Evolutionary conservation across 768 basidiomycete species (phyloP).

Genomic region (Lactarius sanguifluus): DNA sequence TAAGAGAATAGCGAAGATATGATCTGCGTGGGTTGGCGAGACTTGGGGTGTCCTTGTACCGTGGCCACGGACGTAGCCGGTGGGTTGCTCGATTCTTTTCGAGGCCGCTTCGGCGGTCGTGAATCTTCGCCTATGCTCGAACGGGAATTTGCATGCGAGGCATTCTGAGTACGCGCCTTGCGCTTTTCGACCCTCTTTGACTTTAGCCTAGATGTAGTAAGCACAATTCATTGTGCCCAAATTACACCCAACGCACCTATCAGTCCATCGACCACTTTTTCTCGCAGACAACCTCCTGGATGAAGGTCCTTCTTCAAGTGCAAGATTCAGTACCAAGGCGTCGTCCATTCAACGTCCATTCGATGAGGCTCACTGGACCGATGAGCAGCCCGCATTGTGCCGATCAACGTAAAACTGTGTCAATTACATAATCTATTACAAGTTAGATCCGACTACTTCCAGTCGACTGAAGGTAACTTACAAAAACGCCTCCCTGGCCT

Average conservation of each 20-base stretch:
- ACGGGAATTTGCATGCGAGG: background rate
- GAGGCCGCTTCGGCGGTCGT: slow-evolving; percentile 26
- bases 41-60: slow-evolving; percentile 4
- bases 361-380: too few relatives aligned
- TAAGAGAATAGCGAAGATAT: slow-evolving; percentile 73
- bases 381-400: background rate
- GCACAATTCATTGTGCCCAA: background rate
- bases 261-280: slow-evolving; percentile 30
- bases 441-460: too few relatives aligned
- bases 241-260: slow-evolving; percentile 23
- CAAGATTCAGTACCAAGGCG: slow-evolving; percentile 27
- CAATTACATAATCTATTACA: background rate
- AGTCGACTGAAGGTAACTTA: too few relatives aligned
- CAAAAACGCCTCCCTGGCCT: too few relatives aligned
- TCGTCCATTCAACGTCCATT: slow-evolving; percentile 26
- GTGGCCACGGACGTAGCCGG: background rate
- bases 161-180: slow-evolving; percentile 12
- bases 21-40: slow-evolving; percentile 24
- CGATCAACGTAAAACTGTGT: background rate
- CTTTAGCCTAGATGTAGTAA: slow-evolving; percentile 24
- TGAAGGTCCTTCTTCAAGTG: slow-evolving; percentile 20
- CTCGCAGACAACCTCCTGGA: slow-evolving; percentile 9
- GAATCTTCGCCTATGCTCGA: background rate
- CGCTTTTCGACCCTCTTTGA: slow-evolving; percentile 28
- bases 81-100: slow-evolving; percentile 2